phyloP scores from a whole-genome alignment of 2,329 filamentous ascomycete species.

The Alternaria rosae region DNA sequence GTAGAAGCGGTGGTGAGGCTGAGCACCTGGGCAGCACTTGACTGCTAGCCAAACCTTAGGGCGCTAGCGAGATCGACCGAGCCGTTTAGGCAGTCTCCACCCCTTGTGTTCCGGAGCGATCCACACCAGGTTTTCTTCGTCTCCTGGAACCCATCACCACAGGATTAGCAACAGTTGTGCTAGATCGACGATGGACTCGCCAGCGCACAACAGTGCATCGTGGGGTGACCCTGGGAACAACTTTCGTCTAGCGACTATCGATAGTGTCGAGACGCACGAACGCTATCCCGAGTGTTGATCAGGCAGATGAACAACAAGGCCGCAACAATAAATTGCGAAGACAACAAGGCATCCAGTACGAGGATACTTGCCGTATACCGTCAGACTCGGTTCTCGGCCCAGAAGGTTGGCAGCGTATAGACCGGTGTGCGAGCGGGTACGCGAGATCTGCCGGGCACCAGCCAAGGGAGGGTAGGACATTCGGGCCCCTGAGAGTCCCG shows the following conservation, averaged over 20 bases:
- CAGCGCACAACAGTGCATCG: not conserved
- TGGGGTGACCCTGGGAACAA: not conserved
- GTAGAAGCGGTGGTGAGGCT: slow-evolving; percentile 4
- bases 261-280: not conserved
- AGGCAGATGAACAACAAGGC: not conserved
- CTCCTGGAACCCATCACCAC: slow-evolving; percentile 3
- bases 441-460: not conserved
- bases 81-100: slow-evolving; percentile 11
- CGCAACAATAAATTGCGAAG: not conserved
- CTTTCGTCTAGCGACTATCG: not conserved
- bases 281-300: not conserved
- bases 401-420: not conserved
- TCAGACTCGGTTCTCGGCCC: not conserved
- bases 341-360: not conserved
- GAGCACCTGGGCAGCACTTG: no score
- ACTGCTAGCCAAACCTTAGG: slow-evolving; percentile 5
- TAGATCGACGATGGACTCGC: not conserved
- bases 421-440: not conserved
- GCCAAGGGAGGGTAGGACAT: not conserved
- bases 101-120: not conserved
- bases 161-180: not conserved
- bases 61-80: slow-evolving; percentile 14
- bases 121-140: slow-evolving; percentile 4
- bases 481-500: not conserved
- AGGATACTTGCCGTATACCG: not conserved